phyloP scores from a whole-genome alignment of 306 rosid genomes.

The Prunus armeniaca region DNA sequence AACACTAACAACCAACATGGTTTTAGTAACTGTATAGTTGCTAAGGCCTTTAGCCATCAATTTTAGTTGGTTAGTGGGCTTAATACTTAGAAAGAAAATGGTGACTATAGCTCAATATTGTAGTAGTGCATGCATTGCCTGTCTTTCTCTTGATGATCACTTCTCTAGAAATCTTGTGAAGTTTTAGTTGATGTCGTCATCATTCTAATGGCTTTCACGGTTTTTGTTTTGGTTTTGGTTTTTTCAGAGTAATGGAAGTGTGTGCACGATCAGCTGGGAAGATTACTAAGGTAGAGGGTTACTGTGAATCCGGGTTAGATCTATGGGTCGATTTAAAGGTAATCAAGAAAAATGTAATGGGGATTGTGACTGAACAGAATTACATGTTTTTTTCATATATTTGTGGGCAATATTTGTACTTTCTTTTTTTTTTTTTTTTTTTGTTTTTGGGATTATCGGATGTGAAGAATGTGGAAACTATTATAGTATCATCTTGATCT shows the following conservation, averaged over 20 bases:
- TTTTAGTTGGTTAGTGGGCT: too few relatives aligned
- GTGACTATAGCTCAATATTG: too few relatives aligned
- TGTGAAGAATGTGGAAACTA: background rate
- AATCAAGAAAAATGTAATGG: background rate
- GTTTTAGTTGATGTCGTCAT: background rate
- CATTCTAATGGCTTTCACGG: background rate
- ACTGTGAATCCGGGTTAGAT: background rate
- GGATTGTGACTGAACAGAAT: background rate
- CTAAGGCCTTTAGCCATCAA: too few relatives aligned
- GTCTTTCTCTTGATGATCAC: background rate
- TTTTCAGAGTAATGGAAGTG: background rate
- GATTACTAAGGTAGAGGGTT: background rate
- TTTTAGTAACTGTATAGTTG: too few relatives aligned
- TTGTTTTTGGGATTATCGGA: background rate
- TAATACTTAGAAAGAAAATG: too few relatives aligned
- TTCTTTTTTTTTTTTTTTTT: too few relatives aligned
- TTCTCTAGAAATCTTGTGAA: background rate
- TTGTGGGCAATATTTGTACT: background rate
- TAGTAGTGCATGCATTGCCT: too few relatives aligned
- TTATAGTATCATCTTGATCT: too few relatives aligned
- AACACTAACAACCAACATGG: too few relatives aligned
- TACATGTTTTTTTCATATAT: too few relatives aligned
- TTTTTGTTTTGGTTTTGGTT: background rate
- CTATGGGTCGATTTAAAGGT: background rate
- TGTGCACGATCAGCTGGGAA: background rate